Conservation (phyloP, 106 monocot species). For the Phalaenopsis aphrodite region DNA sequence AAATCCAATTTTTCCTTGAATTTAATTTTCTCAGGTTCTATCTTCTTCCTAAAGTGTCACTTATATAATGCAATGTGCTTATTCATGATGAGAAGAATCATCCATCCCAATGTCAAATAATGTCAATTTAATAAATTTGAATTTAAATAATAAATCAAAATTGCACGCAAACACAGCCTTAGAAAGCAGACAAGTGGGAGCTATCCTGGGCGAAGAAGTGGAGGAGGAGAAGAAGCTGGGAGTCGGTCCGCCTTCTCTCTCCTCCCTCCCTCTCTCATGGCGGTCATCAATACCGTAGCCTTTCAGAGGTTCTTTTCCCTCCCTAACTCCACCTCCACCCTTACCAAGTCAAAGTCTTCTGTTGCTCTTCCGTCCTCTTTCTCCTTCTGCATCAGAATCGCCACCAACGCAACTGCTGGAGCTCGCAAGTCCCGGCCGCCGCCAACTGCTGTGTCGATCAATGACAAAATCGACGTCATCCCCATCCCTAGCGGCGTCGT, state of each 20-base stretch:
- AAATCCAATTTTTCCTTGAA: too few species aligned
- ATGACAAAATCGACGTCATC: slow-evolving; percentile 15
- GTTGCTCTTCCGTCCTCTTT: not conserved
- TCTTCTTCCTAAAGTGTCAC: too few species aligned
- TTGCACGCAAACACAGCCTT: too few species aligned
- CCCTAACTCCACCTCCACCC: not conserved
- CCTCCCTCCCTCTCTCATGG: not conserved
- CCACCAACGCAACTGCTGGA: not conserved
- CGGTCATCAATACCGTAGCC: slow-evolving; percentile 5
- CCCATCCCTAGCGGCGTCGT: slow-evolving; percentile 26
- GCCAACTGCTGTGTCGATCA: not conserved
- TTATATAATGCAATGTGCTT: too few species aligned
- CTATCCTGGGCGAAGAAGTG: not conserved
- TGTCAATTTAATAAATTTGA: too few species aligned
- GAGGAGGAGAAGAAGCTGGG: not conserved
- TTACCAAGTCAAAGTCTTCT: not conserved
- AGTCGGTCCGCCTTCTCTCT: not conserved
- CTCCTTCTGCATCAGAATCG: not conserved
- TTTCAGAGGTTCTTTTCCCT: slow-evolving; percentile 8
- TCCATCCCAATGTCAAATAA: too few species aligned
- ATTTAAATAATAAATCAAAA: too few species aligned
- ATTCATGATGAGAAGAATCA: too few species aligned
- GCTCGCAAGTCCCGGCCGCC: not conserved
- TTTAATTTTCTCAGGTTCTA: too few species aligned
- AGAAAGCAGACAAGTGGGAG: too few species aligned